phyloP scores from a whole-genome alignment of 177 flowering plant species.

The Tripterygium wilfordii region DNA sequence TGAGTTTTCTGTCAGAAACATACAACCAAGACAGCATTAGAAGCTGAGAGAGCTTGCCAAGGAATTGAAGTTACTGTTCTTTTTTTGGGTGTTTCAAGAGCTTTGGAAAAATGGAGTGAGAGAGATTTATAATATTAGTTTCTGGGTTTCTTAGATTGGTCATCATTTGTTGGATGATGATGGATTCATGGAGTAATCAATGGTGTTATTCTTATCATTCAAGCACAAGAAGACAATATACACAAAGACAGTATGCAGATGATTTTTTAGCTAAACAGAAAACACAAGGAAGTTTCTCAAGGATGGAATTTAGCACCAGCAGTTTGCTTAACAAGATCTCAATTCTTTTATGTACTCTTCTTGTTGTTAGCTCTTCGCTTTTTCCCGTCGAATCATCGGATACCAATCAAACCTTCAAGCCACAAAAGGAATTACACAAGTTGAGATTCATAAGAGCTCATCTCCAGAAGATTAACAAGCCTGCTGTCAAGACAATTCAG shows the following conservation, averaged over 20 bases:
- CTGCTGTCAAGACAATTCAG: constrained; percentile 83
- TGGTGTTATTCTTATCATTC: constrained; percentile 26
- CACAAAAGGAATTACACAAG: constrained; percentile 55
- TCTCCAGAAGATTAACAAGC: constrained; percentile 79
- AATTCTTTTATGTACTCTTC: constrained; percentile 54
- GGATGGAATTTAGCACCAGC: constrained; percentile 40
- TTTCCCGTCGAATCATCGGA: constrained; percentile 28
- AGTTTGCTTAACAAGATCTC: constrained; percentile 14
- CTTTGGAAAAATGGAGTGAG: constrained; percentile 40
- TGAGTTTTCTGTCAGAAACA: constrained; percentile 30
- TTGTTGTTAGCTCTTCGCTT: constrained; percentile 32
- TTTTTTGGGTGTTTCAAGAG: constrained; percentile 10
- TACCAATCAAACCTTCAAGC: constrained; percentile 52
- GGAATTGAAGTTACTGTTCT: constrained; percentile 9
- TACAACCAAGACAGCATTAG: constrained; percentile 26
- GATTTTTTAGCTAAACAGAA: constrained; percentile 25
- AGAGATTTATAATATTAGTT: constrained; percentile 8
- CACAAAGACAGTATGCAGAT: constrained; percentile 41
- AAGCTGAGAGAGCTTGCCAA: constrained; percentile 14
- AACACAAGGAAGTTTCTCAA: constrained; percentile 20
- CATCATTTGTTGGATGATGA: constrained; percentile 30
- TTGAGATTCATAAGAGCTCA: constrained; percentile 50
- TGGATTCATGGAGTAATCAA: constrained; percentile 25
- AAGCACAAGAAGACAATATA: constrained; percentile 63
- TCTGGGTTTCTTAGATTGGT: constrained; percentile 14